These are phyloP conservation scores for Paspalum vaginatum DNA, from an alignment of 176 grass and related monocot genomes.

Conservation along the genomic window DNA sequence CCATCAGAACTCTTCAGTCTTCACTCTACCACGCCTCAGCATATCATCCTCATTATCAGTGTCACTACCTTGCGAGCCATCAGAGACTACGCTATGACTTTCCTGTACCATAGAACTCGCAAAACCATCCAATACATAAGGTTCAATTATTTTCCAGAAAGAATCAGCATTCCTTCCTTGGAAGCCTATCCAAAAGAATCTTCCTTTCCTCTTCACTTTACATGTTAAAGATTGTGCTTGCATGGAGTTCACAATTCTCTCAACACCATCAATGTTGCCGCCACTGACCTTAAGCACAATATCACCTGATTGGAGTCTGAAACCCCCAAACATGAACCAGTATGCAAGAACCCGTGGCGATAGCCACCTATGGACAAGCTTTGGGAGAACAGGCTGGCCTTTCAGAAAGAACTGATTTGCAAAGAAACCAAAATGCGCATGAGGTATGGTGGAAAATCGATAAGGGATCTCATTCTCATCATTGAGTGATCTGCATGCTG, in stretches of 20 bases:
- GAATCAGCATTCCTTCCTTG: slow-evolving; percentile 68
- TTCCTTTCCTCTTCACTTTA: slow-evolving; percentile 90
- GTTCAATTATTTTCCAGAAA: slow-evolving; percentile 72
- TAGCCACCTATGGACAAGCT: slow-evolving; percentile 91
- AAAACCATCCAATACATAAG: slow-evolving; percentile 66
- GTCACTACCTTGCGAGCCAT: slow-evolving; percentile 30
- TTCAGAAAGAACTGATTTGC: slow-evolving; percentile 81
- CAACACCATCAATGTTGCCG: slow-evolving; percentile 60
- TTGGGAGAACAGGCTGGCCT: slow-evolving; percentile 61
- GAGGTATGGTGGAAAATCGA: slow-evolving; percentile 72
- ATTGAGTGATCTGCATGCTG: slow-evolving; percentile 59
- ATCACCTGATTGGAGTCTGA: slow-evolving; percentile 77
- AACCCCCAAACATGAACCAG: slow-evolving; percentile 96
- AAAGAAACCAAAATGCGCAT: slow-evolving; percentile 84
- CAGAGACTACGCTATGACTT: background rate
- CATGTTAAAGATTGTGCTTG: slow-evolving; percentile 55
- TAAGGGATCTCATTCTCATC: slow-evolving; percentile 67
- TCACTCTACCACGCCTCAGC: background rate
- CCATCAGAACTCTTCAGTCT: background rate
- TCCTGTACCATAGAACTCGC: slow-evolving; percentile 18
- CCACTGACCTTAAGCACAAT: slow-evolving; percentile 79
- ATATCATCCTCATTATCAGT: slow-evolving; percentile 50
- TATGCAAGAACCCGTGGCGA: slow-evolving; percentile 87
- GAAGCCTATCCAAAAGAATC: slow-evolving; percentile 84
- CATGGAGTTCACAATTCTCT: slow-evolving; percentile 72